Percentiles rank a stretch among this genome's conserved stretches.
phyloP scores from a whole-genome alignment of 2,329 filamentous ascomycete species.

The Penicillium griseofulvum region DNA sequence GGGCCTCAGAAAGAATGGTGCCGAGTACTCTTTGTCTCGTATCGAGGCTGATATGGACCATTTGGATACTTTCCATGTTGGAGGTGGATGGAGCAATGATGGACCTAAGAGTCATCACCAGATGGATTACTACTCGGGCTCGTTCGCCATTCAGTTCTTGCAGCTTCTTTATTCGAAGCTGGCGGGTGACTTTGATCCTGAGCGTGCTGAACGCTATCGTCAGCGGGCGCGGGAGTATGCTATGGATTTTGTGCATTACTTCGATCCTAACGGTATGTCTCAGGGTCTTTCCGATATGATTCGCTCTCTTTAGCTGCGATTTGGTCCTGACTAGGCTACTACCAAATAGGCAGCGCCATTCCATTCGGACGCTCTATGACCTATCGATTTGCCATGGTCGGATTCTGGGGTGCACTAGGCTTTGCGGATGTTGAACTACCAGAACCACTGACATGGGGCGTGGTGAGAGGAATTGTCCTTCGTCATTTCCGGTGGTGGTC shows the following conservation, averaged over 20 bases:
- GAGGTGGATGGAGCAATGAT: slow-evolving; percentile 78
- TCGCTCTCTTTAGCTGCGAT: neutral
- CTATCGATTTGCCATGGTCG: slow-evolving; percentile 83
- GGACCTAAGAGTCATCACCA: slow-evolving; percentile 75
- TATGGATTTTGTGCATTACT: slow-evolving; percentile 72
- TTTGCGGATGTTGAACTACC: slow-evolving; percentile 74
- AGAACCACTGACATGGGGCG: slow-evolving; percentile 70
- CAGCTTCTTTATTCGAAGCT: slow-evolving; percentile 75
- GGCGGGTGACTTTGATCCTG: slow-evolving; percentile 62
- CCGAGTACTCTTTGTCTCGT: slow-evolving; percentile 65
- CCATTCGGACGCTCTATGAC: slow-evolving; percentile 76
- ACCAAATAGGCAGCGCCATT: slow-evolving; percentile 56
- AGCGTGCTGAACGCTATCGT: slow-evolving; percentile 66
- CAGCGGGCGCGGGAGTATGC: slow-evolving; percentile 65
- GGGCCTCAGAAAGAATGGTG: slow-evolving; percentile 71
- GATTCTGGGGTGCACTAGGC: slow-evolving; percentile 75
- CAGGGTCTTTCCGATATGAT: neutral
- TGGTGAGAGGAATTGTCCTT: slow-evolving; percentile 72
- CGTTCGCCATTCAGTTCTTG: slow-evolving; percentile 77
- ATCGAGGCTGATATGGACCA: slow-evolving; percentile 75
- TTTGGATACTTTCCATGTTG: slow-evolving; percentile 77
- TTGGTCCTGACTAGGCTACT: neutral
- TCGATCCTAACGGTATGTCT: slow-evolving; percentile 61
- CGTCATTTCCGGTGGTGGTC: slow-evolving; percentile 79
- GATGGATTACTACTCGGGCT: slow-evolving; percentile 83